A percentile compares a stretch with the other conserved stretches of the same genome.
Evolutionary conservation across 2,329 filamentous ascomycete genomes (phyloP).

Genomic region (Scedosporium minutisporum): DNA sequence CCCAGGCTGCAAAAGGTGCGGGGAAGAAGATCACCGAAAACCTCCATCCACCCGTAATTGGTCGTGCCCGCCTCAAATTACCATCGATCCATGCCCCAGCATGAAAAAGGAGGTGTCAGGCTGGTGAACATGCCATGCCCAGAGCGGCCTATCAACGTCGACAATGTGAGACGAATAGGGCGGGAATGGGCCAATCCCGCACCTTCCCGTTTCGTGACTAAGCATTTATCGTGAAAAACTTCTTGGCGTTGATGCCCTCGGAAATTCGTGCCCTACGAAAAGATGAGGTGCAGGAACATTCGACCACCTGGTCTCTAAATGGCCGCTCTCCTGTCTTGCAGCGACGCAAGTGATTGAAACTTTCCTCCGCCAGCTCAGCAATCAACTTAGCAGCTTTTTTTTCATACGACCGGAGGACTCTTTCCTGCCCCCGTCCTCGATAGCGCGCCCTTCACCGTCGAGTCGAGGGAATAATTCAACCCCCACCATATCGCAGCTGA

Average conservation of each 20-base stretch:
- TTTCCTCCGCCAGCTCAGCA: neutral
- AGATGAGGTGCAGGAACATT: neutral
- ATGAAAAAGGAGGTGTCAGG: neutral
- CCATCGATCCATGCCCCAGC: neutral
- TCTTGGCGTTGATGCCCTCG: conserved; percentile 5
- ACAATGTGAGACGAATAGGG: neutral
- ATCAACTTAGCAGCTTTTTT: neutral
- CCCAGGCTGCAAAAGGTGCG: neutral
- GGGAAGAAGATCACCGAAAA: neutral
- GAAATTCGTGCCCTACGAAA: conserved; percentile 4
- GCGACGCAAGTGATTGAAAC: neutral
- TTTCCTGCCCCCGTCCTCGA: neutral
- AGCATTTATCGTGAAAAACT: neutral
- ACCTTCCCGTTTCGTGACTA: neutral
- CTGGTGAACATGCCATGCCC: neutral
- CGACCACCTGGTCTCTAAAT: neutral
- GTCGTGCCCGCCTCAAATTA: neutral
- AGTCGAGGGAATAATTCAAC: neutral
- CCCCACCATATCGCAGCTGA: neutral
- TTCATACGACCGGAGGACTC: neutral
- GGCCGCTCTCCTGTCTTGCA: neutral
- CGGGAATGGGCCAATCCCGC: neutral
- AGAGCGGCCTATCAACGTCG: neutral
- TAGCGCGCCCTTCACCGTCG: neutral
- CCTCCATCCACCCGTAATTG: neutral